These are phyloP conservation scores for Penicillium frequentans DNA, from an alignment of 2,329 filamentous ascomycete species.

Conservation along the genomic window DNA sequence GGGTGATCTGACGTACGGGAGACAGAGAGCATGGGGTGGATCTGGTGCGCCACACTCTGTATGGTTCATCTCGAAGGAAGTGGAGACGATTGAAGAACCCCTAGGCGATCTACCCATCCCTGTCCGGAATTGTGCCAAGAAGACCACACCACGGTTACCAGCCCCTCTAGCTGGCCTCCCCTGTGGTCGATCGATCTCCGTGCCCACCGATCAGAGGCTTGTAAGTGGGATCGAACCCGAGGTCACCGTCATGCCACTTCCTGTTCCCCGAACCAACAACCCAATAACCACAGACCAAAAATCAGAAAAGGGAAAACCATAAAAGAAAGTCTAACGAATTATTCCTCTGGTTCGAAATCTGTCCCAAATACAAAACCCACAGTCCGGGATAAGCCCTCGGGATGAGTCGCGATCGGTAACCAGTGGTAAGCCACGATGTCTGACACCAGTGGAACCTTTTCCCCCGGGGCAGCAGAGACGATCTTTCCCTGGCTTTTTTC, in stretches of 20 bases:
- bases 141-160: conserved; percentile 16
- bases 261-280: neutral
- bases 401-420: conserved; percentile 17
- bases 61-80: conserved; percentile 24
- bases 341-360: neutral
- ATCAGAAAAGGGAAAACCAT: neutral
- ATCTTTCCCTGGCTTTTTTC: conserved; percentile 18
- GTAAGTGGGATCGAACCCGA: conserved; percentile 18
- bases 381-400: conserved; percentile 22
- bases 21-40: conserved; percentile 8
- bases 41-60: conserved; percentile 14
- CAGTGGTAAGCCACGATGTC: conserved; percentile 17
- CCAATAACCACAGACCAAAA: no score
- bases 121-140: conserved; percentile 11
- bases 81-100: conserved; percentile 24
- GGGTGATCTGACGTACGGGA: conserved; percentile 18
- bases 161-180: conserved; percentile 7
- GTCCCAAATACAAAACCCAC: neutral
- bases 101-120: conserved; percentile 20
- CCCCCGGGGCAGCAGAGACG: conserved; percentile 1
- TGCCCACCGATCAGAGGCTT: conserved; percentile 21
- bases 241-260: neutral
- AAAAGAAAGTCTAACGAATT: neutral
- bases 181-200: conserved; percentile 23
- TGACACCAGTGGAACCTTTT: conserved; percentile 27